Evolutionary conservation across 2,329 filamentous ascomycete genomes (phyloP).

Genomic region (Cryphonectria parasitica): DNA sequence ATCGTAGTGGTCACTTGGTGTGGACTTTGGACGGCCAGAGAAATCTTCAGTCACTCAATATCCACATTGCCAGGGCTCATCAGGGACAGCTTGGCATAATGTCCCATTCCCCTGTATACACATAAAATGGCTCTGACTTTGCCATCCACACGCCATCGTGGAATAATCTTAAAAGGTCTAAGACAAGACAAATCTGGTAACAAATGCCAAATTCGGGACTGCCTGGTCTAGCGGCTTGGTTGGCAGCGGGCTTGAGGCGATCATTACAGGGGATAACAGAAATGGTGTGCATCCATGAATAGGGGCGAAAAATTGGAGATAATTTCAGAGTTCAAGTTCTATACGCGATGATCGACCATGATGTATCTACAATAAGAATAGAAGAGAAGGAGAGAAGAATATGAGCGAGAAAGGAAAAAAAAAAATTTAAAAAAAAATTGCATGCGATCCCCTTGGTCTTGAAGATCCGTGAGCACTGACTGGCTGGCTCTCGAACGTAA

Average conservation of each 20-base stretch:
- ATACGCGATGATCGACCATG: background rate
- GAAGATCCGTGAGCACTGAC: background rate
- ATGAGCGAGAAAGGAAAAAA: too few relatives aligned
- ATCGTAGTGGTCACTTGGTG: background rate
- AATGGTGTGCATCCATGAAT: slow-evolving; percentile 21
- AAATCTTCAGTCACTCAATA: background rate
- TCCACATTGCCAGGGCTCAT: background rate
- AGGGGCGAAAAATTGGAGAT: slow-evolving; percentile 29
- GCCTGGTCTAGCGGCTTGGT: background rate
- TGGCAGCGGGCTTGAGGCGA: background rate
- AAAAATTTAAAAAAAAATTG: background rate
- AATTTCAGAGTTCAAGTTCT: slow-evolving; percentile 1
- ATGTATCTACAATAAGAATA: background rate
- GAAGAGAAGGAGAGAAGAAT: background rate
- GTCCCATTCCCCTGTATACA: background rate
- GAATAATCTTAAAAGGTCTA: background rate
- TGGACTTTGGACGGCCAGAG: background rate
- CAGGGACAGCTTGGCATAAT: background rate
- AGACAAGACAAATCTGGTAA: background rate
- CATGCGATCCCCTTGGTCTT: background rate
- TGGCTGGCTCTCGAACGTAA: background rate
- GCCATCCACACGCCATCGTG: background rate
- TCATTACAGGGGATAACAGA: background rate
- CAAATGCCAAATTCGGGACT: background rate
- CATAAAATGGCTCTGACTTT: background rate